Evolutionary conservation across 73 alveolate species (phyloP).

Genomic region (Paraurostyla sp.): DNA sequence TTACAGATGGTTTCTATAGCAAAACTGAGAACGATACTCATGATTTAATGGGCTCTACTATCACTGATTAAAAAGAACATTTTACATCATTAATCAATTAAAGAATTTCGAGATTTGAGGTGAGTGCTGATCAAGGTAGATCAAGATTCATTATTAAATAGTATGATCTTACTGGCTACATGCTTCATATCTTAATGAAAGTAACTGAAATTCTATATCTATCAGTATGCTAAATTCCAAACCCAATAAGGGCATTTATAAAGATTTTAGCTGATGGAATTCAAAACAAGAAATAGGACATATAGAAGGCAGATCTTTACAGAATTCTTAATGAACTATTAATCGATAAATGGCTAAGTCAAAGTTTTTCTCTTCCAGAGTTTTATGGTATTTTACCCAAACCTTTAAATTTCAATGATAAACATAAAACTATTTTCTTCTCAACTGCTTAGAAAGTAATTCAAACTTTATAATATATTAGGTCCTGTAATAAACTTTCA

Average conservation of each 20-base stretch:
- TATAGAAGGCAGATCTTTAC: constrained; percentile 20
- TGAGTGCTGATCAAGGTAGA: background rate
- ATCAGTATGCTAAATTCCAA: constrained; percentile 42
- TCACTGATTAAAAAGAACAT: background rate
- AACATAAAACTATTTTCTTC: constrained; percentile 19
- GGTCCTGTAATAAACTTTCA: constrained; percentile 32
- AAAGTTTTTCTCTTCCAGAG: constrained; percentile 38
- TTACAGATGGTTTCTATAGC: background rate
- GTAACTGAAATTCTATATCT: constrained; percentile 15
- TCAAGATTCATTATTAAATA: background rate
- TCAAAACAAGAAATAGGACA: background rate
- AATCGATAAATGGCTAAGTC: constrained; percentile 40
- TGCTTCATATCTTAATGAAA: constrained; percentile 53
- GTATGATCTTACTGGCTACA: constrained; percentile 52
- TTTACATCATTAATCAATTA: background rate
- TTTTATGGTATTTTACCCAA: constrained; percentile 53
- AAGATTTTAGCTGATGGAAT: constrained; percentile 43
- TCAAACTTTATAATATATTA: background rate
- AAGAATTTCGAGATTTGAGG: constrained; percentile 50
- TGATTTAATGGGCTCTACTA: background rate
- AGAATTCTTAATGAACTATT: constrained; percentile 29
- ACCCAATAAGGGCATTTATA: constrained; percentile 5
- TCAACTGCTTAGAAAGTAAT: constrained; percentile 28
- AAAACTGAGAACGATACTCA: background rate
- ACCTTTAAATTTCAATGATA: constrained; percentile 42